A percentile compares a stretch with the other conserved stretches of the same genome.
These are phyloP conservation scores for Moringa oleifera DNA, from an alignment of 345 rosid genomes.

Conservation along the genomic window DNA sequence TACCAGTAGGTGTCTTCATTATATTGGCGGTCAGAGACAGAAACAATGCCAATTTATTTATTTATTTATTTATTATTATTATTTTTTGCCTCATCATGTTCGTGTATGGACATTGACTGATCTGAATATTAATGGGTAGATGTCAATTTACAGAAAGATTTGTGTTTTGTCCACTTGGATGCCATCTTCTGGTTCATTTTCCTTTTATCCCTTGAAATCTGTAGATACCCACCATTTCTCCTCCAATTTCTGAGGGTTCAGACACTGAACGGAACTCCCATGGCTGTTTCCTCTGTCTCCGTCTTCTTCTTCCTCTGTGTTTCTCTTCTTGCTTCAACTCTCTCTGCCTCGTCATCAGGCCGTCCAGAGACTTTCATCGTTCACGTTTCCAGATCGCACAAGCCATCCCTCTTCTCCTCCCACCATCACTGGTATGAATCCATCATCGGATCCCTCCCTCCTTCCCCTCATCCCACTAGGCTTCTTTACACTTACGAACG, in stretches of 20 bases:
- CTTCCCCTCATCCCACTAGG: constrained; percentile 42
- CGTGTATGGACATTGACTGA: too few species aligned
- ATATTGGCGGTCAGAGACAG: too few species aligned
- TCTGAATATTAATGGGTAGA: too few species aligned
- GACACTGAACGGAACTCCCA: not conserved
- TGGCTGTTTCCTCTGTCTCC: constrained; percentile 21
- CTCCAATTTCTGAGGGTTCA: constrained; percentile 21
- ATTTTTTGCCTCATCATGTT: too few species aligned
- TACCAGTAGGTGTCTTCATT: too few species aligned
- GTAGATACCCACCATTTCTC: not conserved
- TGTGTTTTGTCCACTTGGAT: too few species aligned
- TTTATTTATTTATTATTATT: too few species aligned
- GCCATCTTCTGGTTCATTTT: too few species aligned
- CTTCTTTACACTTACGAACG: constrained; percentile 66
- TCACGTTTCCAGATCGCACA: constrained; percentile 53
- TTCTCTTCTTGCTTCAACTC: constrained; percentile 7
- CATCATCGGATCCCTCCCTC: constrained; percentile 52
- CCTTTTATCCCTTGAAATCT: not conserved
- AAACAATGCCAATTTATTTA: too few species aligned
- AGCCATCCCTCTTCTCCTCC: constrained; percentile 58
- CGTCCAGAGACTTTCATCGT: constrained; percentile 48
- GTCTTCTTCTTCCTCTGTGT: constrained; percentile 25
- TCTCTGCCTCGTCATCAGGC: constrained; percentile 18
- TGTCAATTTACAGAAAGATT: too few species aligned
- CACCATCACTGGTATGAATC: constrained; percentile 63